Base-by-base conservation (phyloP, 2,329 filamentous ascomycete species). In the Talaromyces verruculosus region DNA sequence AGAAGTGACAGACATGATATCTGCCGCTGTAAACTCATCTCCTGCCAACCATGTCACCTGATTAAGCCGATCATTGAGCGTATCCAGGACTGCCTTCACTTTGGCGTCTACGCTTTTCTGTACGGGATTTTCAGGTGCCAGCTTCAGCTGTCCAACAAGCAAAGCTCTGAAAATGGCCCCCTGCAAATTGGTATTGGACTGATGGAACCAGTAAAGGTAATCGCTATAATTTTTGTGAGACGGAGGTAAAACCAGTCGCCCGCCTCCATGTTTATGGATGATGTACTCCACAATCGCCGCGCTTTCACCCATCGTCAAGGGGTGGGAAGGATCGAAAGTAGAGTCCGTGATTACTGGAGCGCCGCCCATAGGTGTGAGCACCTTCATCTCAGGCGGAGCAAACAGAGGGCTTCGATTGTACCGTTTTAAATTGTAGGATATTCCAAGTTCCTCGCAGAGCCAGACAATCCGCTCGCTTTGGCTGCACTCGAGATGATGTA, bases 161-260 rank as follows among this genome's bases (percentile, higher is more conserved):
- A 86, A 73, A 5, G 71, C 72, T 13, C 80, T 75, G 4, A 72
- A 68, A 41, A 85, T 67, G 0, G 73, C 72, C 0, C 81, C 75
- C 69, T 78, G 75, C 3, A 86, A 77, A 1, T 74, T 81, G 39
- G 80, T 80, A 71, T 85, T 83, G 8, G 80, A 77, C 73, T 82
- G 89, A 72, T 89, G 85, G 71, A 86, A 85, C 87, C 87, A 91
- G 78, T 87, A 89, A 0, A 91, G 71, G 68, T 87, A 90, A 61
- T 87, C 82, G 1, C 85, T 78, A 68, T 88, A 90, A 53, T 81
- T 79, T 17, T 80, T 74, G 61, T 85, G 76, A 0, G 73, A 69
- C 0, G 84, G 83, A 0, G 70, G 59, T 0, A 87, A 69, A 10
- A 81, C 76, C 0, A 90, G 77, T 13, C 74, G 76, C 5, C 86